Conservation (phyloP, 768 basidiomycete species). For the Tubosaeta sp. region DNA sequence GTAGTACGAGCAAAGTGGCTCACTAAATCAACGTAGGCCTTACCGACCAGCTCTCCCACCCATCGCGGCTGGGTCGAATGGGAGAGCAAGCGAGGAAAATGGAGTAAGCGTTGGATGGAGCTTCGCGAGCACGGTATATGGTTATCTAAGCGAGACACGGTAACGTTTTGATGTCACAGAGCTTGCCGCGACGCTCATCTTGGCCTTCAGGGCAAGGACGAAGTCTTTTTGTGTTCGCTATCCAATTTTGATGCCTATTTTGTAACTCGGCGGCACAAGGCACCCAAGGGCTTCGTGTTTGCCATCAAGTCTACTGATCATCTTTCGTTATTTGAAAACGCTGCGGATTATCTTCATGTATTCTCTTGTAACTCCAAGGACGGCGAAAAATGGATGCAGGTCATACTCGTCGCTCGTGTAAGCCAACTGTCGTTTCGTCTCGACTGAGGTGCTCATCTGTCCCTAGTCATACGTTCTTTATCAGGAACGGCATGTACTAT, state of each 20-base stretch:
- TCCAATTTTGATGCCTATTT: slow-evolving; percentile 87
- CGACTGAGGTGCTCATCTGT: slow-evolving; percentile 9
- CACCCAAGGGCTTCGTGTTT: slow-evolving; percentile 83
- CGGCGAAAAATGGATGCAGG: slow-evolving; percentile 75
- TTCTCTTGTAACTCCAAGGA: slow-evolving; percentile 77
- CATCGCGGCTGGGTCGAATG: slow-evolving; percentile 73
- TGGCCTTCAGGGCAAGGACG: slow-evolving; percentile 70
- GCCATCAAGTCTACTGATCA: slow-evolving; percentile 88
- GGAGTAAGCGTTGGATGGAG: slow-evolving; percentile 89
- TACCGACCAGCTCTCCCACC: slow-evolving; percentile 43
- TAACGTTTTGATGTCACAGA: slow-evolving; percentile 32
- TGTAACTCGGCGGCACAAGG: slow-evolving; percentile 70
- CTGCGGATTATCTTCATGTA: slow-evolving; percentile 81
- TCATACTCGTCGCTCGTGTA: slow-evolving; percentile 78
- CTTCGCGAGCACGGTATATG: slow-evolving; percentile 83
- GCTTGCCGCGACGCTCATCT: slow-evolving; percentile 4
- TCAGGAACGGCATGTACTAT: slow-evolving; percentile 65
- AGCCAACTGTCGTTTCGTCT: slow-evolving; percentile 21
- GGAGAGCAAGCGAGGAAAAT: slow-evolving; percentile 90
- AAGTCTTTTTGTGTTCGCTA: slow-evolving; percentile 74
- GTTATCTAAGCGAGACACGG: slow-evolving; percentile 86
- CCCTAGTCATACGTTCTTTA: slow-evolving; percentile 75
- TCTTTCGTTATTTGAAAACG: slow-evolving; percentile 81
- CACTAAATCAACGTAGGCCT: slow-evolving; percentile 40
- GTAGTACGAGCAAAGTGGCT: slow-evolving; percentile 38